Evolutionary conservation across 192 early-diverging fungal genomes (phyloP).

Genomic region (Backusella liffmaniae): DNA sequence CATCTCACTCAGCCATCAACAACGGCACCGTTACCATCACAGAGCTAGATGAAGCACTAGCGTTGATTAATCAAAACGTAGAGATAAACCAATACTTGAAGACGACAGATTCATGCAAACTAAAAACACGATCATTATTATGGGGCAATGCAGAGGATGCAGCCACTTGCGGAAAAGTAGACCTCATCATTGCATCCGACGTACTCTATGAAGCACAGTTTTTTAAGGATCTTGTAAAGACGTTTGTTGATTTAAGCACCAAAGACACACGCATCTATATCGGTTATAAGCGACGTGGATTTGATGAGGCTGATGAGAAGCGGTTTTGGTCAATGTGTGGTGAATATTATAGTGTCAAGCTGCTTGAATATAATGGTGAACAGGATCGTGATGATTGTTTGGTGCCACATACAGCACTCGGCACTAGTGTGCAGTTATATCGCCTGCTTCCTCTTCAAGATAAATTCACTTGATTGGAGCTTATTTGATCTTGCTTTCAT

Average conservation of each 20-base stretch:
- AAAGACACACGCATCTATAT: conserved; percentile 38
- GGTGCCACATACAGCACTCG: conserved; percentile 5
- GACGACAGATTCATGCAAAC: not conserved
- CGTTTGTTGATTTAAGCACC: conserved; percentile 37
- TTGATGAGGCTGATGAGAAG: conserved; percentile 25
- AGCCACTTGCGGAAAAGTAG: conserved; percentile 8
- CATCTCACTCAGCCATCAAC: not conserved
- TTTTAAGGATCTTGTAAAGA: conserved; percentile 34
- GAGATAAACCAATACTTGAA: conserved; percentile 20
- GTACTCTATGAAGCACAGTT: conserved; percentile 44
- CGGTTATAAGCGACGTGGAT: conserved; percentile 44
- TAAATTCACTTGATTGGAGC: not conserved
- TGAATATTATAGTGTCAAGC: conserved; percentile 23
- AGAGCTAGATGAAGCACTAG: conserved; percentile 42
- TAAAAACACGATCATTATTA: conserved; percentile 18
- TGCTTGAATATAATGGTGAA: not conserved
- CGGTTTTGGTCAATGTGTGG: conserved; percentile 34
- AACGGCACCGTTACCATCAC: conserved; percentile 34
- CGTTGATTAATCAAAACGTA: conserved; percentile 41
- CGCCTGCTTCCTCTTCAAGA: conserved; percentile 1
- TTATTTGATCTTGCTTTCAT: not conserved
- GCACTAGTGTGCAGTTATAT: conserved; percentile 24
- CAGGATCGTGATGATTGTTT: conserved; percentile 18
- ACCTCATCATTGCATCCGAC: conserved; percentile 50
- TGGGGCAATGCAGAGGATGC: conserved; percentile 16